These are phyloP conservation scores for Botrytis medusae DNA, from an alignment of 2,329 filamentous ascomycete genomes.

Conservation along the genomic window DNA sequence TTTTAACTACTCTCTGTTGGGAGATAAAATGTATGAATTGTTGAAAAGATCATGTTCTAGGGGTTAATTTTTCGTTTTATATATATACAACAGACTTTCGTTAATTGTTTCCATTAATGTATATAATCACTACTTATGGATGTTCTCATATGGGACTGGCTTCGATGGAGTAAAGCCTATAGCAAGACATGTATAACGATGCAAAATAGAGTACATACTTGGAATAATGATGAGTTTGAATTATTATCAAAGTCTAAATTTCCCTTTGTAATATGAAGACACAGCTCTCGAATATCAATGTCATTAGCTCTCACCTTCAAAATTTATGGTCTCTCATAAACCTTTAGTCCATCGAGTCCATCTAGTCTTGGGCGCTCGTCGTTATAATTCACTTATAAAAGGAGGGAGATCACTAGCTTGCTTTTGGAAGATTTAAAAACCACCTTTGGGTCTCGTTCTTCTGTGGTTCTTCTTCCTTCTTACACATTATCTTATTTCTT, in stretches of 20 bases:
- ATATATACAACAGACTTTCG: not conserved
- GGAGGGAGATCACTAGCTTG: not conserved
- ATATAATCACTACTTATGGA: rapidly evolving
- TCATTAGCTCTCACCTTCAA: not conserved
- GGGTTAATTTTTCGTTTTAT: too few species aligned
- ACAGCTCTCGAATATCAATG: not conserved
- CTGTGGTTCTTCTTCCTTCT: not conserved
- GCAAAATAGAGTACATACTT: not conserved
- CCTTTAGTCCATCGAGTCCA: not conserved
- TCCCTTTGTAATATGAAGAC: not conserved
- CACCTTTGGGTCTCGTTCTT: too few species aligned
- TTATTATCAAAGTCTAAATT: not conserved
- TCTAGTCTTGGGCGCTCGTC: rapidly evolving
- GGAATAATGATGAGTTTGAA: not conserved
- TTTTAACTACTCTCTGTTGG: rapidly evolving
- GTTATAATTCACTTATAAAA: not conserved
- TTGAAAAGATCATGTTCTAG: not conserved
- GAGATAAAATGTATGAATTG: not conserved
- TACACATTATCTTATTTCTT: not conserved
- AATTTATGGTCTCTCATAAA: too few species aligned
- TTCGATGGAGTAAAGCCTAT: too few species aligned
- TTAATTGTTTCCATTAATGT: not conserved
- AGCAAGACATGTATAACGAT: not conserved
- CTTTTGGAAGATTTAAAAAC: not conserved
- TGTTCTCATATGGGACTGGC: not conserved